A percentile compares a stretch with the other conserved stretches of the same genome.
Conservation (phyloP, 345 rosid genomes). For the Jatropha curcas region DNA sequence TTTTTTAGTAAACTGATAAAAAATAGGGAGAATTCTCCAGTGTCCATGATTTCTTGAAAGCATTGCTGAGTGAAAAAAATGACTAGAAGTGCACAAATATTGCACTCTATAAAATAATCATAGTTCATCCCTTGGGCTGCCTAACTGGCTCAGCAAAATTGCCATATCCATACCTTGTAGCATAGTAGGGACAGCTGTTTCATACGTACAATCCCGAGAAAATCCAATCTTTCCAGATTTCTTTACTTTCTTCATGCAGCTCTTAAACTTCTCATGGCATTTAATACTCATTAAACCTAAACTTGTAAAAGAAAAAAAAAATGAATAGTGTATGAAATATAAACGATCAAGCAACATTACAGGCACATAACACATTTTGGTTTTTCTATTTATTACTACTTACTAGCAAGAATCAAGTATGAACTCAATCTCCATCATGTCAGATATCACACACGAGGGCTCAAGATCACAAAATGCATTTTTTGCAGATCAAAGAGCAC, state of each 20-base stretch:
- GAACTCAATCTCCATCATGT: too few relatives aligned
- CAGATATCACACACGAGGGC: neutral
- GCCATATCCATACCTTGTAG: conserved; percentile 82
- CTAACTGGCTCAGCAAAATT: conserved; percentile 65
- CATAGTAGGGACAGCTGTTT: conserved; percentile 72
- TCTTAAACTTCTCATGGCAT: conserved; percentile 78
- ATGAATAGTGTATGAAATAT: neutral
- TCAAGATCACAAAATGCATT: neutral
- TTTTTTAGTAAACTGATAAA: neutral
- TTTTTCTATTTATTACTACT: neutral
- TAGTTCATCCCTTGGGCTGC: conserved; percentile 50
- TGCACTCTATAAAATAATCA: conserved; percentile 25
- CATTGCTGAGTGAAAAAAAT: conserved; percentile 2
- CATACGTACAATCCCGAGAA: conserved; percentile 65
- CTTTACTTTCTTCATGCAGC: conserved; percentile 62
- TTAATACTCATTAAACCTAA: conserved; percentile 56
- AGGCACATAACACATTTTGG: neutral
- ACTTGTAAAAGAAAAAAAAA: neutral
- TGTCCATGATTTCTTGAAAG: neutral
- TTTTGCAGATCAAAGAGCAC: neutral
- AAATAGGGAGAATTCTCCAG: neutral
- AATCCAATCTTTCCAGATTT: conserved; percentile 63
- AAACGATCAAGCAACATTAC: neutral
- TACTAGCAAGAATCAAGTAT: neutral
- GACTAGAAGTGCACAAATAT: neutral